Evolutionary conservation across 768 basidiomycete genomes (phyloP).

Genomic region (Naganishia kalamii): DNA sequence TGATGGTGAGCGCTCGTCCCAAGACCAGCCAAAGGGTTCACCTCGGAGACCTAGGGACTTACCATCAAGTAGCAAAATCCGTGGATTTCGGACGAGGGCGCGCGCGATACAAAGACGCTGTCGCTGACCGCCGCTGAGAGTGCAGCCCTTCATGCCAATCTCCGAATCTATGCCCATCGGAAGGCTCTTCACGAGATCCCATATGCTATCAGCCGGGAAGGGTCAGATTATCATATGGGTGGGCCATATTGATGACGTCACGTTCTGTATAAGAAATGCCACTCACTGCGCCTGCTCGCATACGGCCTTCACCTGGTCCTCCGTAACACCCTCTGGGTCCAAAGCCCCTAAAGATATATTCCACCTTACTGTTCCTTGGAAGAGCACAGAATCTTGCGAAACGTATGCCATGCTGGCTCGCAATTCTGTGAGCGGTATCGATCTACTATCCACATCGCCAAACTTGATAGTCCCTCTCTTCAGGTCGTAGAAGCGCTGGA

Average conservation of each 20-base stretch:
- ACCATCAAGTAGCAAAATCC: constrained; percentile 41
- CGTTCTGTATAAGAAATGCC: too few relatives aligned
- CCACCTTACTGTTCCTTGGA: constrained; percentile 39
- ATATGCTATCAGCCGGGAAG: constrained; percentile 14
- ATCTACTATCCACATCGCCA: constrained; percentile 37
- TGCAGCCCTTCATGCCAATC: constrained; percentile 41
- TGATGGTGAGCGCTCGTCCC: background rate
- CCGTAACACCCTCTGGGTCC: constrained; percentile 26
- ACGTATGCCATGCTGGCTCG: constrained; percentile 38
- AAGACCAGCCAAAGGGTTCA: background rate
- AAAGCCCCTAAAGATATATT: constrained; percentile 28
- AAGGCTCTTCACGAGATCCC: constrained; percentile 29
- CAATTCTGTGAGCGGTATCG: constrained; percentile 29
- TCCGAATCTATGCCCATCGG: constrained; percentile 37
- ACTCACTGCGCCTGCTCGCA: constrained; percentile 33
- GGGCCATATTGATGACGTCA: background rate
- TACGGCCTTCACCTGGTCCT: constrained; percentile 28
- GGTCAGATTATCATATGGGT: too few relatives aligned
- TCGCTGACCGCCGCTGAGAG: constrained; percentile 40
- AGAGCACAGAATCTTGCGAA: constrained; percentile 42
- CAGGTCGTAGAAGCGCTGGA: constrained; percentile 43
- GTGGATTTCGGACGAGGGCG: constrained; percentile 37
- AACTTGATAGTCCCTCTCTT: constrained; percentile 31
- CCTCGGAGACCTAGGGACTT: background rate
- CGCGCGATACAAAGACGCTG: constrained; percentile 44